Base-by-base conservation (phyloP, 148 eudicot species). In the Nepenthes mirabilis region DNA sequence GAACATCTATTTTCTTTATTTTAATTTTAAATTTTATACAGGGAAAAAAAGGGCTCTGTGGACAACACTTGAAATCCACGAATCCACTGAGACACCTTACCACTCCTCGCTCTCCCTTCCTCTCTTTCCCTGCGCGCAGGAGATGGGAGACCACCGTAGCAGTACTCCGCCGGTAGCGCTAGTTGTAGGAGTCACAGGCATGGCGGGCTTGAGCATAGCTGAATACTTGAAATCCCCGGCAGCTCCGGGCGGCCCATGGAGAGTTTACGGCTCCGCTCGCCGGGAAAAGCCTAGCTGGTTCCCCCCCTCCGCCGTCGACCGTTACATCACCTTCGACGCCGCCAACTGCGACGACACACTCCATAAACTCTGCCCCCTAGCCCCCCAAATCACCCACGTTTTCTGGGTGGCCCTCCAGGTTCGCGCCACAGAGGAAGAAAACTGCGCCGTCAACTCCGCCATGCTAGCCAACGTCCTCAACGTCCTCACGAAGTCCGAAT, bases 241-340 rank as follows among this genome's bases (percentile, higher is more conserved):
- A 33, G 35, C 68, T 33, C 70, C 50, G 33, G 76, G 76, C 9
- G 76, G 79, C 53, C 81, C 81, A 8, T 80, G 84, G 84, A 71
- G 59, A 47, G 76, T 80, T 14, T 73, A 70, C 40, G 80, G 83
- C 9, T 69, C 65, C 1, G 67, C 80, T 23, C 77, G 66, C 13
- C 75, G 82, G 37, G 59, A 76, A 49, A 40, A 47, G 52, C 85
- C 85, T 14, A 11, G 60, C 13, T 73, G 80, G 80, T 70, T 70
- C 59, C 70, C 79, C 5, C 34, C 76, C 60, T 40, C 63, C 33
- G 45, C 63, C 33, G 59, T 64, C 34, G 75, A 78, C 60, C 62
- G 72, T 33, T 71, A 67, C 72, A 56, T 82, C 60, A 45, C 69
- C 36, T 75, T 75, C n/a, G 80, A 82, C 52, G 69, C 79, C 37